Evolutionary conservation across 108 stramenopile genomes (phyloP).

Genomic region (Cyclotella atomus): DNA sequence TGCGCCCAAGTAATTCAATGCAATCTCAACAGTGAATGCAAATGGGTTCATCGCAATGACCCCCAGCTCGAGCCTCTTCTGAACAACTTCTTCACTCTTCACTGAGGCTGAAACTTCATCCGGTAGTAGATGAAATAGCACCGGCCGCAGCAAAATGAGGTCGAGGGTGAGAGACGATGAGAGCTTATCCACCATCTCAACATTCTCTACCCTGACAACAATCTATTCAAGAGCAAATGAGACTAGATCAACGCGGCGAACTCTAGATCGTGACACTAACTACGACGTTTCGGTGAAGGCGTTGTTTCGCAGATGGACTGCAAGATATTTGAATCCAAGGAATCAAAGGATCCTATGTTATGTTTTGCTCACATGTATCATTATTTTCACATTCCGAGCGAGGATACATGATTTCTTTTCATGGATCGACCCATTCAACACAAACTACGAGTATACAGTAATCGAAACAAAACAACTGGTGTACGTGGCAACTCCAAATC

Average conservation of each 20-base stretch:
- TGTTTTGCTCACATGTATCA: neutral
- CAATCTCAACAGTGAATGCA: too few species aligned
- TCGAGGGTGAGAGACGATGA: neutral
- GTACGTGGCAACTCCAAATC: conserved; percentile 9
- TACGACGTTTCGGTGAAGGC: neutral
- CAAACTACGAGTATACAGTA: conserved; percentile 3
- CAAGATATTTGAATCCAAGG: too few species aligned
- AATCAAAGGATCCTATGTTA: too few species aligned
- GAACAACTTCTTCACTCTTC: too few species aligned
- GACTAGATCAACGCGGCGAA: too few species aligned
- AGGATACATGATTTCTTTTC: neutral
- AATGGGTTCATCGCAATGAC: too few species aligned
- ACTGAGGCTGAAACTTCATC: too few species aligned
- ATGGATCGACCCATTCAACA: neutral
- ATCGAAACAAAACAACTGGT: conserved; percentile 25
- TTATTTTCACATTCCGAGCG: neutral
- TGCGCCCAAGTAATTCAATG: too few species aligned
- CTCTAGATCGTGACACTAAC: neutral
- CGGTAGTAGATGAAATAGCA: too few species aligned
- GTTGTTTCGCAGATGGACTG: neutral
- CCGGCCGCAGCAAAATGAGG: neutral
- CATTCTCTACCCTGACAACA: neutral
- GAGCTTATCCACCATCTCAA: neutral
- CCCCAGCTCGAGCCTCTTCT: too few species aligned
- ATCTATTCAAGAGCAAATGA: neutral